Evolutionary conservation across 2,329 filamentous ascomycete genomes (phyloP).

Genomic region (Lachnellula arida): DNA sequence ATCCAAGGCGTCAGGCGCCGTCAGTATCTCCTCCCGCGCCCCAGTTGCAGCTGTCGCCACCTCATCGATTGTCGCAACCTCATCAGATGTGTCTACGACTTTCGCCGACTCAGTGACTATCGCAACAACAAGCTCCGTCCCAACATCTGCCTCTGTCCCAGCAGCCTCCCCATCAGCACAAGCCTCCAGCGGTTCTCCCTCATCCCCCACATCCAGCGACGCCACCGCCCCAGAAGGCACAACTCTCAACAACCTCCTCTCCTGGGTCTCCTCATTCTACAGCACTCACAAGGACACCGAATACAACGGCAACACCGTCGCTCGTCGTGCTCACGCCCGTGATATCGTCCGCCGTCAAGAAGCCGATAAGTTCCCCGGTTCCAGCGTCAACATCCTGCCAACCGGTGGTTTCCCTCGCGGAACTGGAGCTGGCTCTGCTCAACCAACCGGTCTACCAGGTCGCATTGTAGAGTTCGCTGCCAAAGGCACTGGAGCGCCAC

Average conservation of each 20-base stretch:
- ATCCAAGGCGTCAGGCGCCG: not conserved
- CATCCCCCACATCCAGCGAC: not conserved
- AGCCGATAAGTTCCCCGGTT: not conserved
- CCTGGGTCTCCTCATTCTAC: conserved; percentile 22
- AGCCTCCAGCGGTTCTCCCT: not conserved
- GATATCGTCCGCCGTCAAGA: conserved; percentile 7
- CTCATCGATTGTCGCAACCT: not conserved
- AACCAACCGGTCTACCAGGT: not conserved
- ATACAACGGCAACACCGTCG: conserved; percentile 10
- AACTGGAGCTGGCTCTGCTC: not conserved
- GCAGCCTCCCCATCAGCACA: not conserved
- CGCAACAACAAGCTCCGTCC: not conserved
- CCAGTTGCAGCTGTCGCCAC: not conserved
- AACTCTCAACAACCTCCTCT: conserved; percentile 18
- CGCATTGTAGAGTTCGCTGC: too few species aligned
- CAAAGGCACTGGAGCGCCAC: not conserved
- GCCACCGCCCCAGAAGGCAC: conserved; percentile 12
- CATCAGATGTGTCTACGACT: not conserved
- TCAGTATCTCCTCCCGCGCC: not conserved
- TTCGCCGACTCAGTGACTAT: conserved; percentile 8
- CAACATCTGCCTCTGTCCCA: not conserved
- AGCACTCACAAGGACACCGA: conserved; percentile 9
- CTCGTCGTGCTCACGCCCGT: conserved; percentile 17
- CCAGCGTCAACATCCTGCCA: not conserved
- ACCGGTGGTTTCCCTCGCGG: not conserved